A percentile compares a stretch with the other conserved stretches of the same genome.
Evolutionary conservation across 163 green algal genomes (phyloP).

Genomic region (Chlorella variabilis): DNA sequence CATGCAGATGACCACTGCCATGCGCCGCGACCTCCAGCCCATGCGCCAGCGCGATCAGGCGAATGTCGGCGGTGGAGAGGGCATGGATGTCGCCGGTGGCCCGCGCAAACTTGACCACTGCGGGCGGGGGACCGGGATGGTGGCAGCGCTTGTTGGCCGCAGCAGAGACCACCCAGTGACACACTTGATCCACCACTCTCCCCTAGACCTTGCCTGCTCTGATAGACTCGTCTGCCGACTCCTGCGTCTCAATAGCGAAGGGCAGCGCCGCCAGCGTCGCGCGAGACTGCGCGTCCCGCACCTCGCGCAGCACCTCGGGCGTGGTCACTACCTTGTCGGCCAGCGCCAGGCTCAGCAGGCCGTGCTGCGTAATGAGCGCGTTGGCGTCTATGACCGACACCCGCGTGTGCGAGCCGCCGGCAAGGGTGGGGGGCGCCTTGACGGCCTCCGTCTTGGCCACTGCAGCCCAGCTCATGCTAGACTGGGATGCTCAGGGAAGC

Average conservation of each 20-base stretch:
- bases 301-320: constrained; percentile 85
- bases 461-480: constrained; percentile 39
- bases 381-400: constrained; percentile 91
- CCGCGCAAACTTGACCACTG: constrained; percentile 87
- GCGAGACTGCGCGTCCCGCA: constrained; percentile 84
- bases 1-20: constrained; percentile 68
- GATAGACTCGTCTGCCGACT: constrained; percentile 83
- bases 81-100: constrained; percentile 88
- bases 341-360: constrained; percentile 61
- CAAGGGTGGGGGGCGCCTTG: no score
- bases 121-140: not conserved
- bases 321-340: constrained; percentile 80
- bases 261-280: constrained; percentile 75
- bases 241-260: constrained; percentile 68
- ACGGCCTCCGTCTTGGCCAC: constrained; percentile 35
- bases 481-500: no score
- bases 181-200: no score
- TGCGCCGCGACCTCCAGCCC: constrained; percentile 79
- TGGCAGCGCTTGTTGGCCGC: not conserved
- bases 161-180: not conserved
- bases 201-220: constrained; percentile 78
- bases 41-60: constrained; percentile 86
- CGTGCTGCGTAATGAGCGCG: constrained; percentile 88
- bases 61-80: constrained; percentile 82
- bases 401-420: not conserved